Evolutionary conservation across 805 yeast species (phyloP).

Genomic region (Metschnikowia amazonensis): DNA sequence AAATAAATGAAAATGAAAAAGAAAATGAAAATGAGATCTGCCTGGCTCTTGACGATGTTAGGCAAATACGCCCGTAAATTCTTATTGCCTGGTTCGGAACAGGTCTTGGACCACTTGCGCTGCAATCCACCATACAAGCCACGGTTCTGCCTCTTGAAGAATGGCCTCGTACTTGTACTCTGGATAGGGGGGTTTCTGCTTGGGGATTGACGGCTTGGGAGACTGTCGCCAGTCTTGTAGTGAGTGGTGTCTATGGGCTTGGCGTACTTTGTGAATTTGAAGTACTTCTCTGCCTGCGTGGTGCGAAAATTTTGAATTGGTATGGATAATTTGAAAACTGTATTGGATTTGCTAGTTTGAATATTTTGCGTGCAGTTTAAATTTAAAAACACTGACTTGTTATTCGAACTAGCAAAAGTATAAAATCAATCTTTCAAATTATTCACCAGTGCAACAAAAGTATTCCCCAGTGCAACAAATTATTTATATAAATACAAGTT

Average conservation of each 20-base stretch:
- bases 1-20: too few species aligned
- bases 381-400: too few species aligned
- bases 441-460: too few species aligned
- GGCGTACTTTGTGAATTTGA: constrained; percentile 38
- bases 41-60: constrained; percentile 67
- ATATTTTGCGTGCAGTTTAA: too few species aligned
- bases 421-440: too few species aligned
- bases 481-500: too few species aligned
- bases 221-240: constrained; percentile 36
- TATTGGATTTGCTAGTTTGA: too few species aligned
- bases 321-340: too few species aligned
- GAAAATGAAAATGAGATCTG: too few species aligned
- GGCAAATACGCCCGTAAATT: constrained; percentile 75
- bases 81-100: constrained; percentile 75
- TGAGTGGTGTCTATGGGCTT: constrained; percentile 34
- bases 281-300: constrained; percentile 36
- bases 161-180: constrained; percentile 62
- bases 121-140: constrained; percentile 91
- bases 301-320: too few species aligned
- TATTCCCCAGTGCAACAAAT: too few species aligned
- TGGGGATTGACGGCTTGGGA: constrained; percentile 19
- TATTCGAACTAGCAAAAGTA: too few species aligned
- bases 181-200: constrained; percentile 14
- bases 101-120: constrained; percentile 68
- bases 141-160: constrained; percentile 78